Evolutionary conservation across 1,284 basidiomycete species (phyloP), one percentile per base, ranked within the genome.

Genomic region (Ustilago vetiveriae): DNA sequence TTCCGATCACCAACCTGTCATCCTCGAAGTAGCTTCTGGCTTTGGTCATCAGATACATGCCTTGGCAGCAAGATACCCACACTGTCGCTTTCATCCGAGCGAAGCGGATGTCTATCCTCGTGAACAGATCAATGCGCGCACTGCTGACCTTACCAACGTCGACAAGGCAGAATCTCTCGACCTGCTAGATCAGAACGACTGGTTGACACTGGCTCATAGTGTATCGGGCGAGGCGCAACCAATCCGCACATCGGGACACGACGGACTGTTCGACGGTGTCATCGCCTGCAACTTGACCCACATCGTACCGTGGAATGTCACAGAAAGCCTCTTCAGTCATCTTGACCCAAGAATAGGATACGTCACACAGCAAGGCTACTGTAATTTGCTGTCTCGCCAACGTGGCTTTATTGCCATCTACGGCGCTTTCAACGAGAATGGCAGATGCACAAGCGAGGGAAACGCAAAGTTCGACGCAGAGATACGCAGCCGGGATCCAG

Each of bases 381-480:
- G 45, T 5, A 56, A 47, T 17, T 21, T 70, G 1, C 46, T 73
- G 21, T 35, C 37, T 13, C 47, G 37, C 7, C 8, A 16, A 7
- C 4, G 54, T 17, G 72, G 72, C 2, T 74, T 59, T 46, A 52
- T 74, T 19, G 72, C 72, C 13, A 51, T 75, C 27, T 75, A 75
- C 35, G 73, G 73, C 2, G 69, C 73, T 0, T 75, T 75, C 50
- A 75, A 73, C 44, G 56, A 75, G 33, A 27, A 67, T 3, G 71
- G 63, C 0, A 17, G 19, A 3, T 63, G 46, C 27, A 66, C 70
- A 0, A 59, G 57, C 10, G 54, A 62, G 6, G 73, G 59, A 3
- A 73, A 75, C 22, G 9, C 43, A n/a, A 53, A 54, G 29, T 75
- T 75, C 27, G 73, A 75, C 29, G 39, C 24, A 5, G 64, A 67